A percentile compares a stretch with the other conserved stretches of the same genome.
These are phyloP conservation scores for Diaporthe sp. DNA, from an alignment of 2,329 filamentous ascomycete species.

Conservation along the genomic window DNA sequence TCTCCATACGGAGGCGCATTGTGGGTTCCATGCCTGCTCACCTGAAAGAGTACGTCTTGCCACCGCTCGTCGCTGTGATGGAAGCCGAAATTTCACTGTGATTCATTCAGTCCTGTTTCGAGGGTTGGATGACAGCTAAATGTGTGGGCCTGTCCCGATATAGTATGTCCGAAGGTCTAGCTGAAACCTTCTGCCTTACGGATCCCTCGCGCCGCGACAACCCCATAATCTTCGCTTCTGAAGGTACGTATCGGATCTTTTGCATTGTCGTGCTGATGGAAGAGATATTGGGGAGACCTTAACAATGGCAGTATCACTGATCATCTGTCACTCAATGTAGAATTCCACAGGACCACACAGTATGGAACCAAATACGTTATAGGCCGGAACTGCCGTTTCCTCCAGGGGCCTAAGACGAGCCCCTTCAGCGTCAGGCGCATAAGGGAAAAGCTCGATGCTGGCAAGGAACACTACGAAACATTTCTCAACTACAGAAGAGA, in stretches of 20 bases:
- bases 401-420: constrained; percentile 81
- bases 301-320: neutral
- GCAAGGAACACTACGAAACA: constrained; percentile 79
- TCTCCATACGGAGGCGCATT: constrained; percentile 80
- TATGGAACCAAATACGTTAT: constrained; percentile 75
- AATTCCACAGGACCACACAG: constrained; percentile 56
- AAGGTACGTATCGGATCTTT: constrained; percentile 62
- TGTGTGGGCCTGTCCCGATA: neutral
- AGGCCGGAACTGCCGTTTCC: constrained; percentile 82
- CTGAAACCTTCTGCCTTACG: constrained; percentile 83
- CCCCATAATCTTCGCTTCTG: constrained; percentile 82
- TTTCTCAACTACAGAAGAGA: constrained; percentile 83
- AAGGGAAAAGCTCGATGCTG: constrained; percentile 70
- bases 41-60: constrained; percentile 73
- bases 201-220: constrained; percentile 81
- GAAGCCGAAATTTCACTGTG: no score
- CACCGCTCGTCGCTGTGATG: fast-evolving
- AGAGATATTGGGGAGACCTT: fast-evolving
- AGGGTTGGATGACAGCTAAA: neutral
- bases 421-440: constrained; percentile 73
- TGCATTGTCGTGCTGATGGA: no score
- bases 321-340: constrained; percentile 54
- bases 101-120: fast-evolving
- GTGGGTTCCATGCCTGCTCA: constrained; percentile 75
- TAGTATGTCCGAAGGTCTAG: constrained; percentile 76